phyloP scores from a whole-genome alignment of 2,329 filamentous ascomycete genomes.

The Ciborinia camelliae region DNA sequence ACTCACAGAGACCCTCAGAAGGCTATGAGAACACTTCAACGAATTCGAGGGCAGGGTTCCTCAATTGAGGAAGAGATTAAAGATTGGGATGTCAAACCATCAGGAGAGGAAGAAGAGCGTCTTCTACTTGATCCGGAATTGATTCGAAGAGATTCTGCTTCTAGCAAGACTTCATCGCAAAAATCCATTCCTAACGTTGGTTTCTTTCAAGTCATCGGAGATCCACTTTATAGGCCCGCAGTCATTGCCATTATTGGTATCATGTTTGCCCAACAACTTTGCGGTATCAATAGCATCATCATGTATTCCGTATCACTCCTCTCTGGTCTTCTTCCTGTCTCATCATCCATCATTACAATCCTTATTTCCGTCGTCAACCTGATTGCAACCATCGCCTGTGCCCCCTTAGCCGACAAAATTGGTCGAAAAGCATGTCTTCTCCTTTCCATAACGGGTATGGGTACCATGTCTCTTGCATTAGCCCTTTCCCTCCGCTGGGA shows the following conservation, averaged over 20 bases:
- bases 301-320: conserved; percentile 97
- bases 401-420: conserved; percentile 80
- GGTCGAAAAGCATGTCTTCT: conserved; percentile 85
- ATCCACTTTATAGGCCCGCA: conserved; percentile 66
- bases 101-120: conserved; percentile 33
- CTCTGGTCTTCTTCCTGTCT: conserved; percentile 73
- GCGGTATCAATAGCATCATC: conserved; percentile 93
- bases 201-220: conserved; percentile 62
- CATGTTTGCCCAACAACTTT: conserved; percentile 91
- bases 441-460: conserved; percentile 80
- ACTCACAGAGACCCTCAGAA: conserved; percentile 56
- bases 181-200: conserved; percentile 47
- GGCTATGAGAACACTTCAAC: conserved; percentile 67
- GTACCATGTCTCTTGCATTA: conserved; percentile 69
- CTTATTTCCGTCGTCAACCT: conserved; percentile 85
- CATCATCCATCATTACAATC: conserved; percentile 80
- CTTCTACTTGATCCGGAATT: conserved; percentile 30
- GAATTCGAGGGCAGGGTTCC: conserved; percentile 65
- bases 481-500: conserved; percentile 75
- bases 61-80: conserved; percentile 73
- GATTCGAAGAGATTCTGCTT: conserved; percentile 27
- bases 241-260: conserved; percentile 82
- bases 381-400: conserved; percentile 73
- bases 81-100: conserved; percentile 49
- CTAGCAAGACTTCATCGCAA: conserved; percentile 29